Evolutionary conservation across 177 flowering plant species (phyloP), one percentile per base, ranked within the genome.

Genomic region (Vitis hybrid): DNA sequence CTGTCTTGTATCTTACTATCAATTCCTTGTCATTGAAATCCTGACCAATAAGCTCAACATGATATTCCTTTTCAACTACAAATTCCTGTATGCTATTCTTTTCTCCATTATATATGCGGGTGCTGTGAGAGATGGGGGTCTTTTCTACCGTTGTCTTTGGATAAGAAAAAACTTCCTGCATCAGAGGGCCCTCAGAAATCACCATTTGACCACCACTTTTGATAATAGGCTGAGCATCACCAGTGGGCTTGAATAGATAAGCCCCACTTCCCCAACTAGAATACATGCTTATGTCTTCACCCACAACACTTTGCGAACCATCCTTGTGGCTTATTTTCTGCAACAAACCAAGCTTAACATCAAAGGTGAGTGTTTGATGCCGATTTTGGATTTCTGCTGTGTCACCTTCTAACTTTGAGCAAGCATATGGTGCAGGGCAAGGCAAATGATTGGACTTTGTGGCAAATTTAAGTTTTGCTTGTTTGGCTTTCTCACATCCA

Each of bases 241-340:
- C 98, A 69, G 54, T 73, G 11, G 99, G 99, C 71, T 85, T 91
- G 82, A 96, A 96, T 18, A 94, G 78, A 81, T 96, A 96, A 30
- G 99, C 98, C 2, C 99, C 98, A 80, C 98, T 91, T 66, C 86
- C 98, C 7, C 32, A 60, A 77, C 97, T 94, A 17, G 97, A 81
- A 74, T 96, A 96, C 86, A 96, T 91, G 34, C 82, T 85, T 23
- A 96, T 84, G 78, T 94, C 99, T 80, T 96, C 98, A 66, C 76
- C 86, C 51, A 94, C 82, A 65, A 72, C 70, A 72, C 78, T 85
- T 65, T 75, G 59, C 6, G 73, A 70, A 32, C 93, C 93, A 79
- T 85, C 86, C 56, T 65, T 82, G 17, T 71, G 39, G 52, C 66
- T 82, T 56, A 87, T 61, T 72, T 92, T 87, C 76, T 83, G 87